Evolutionary conservation across 352 stramenopile species (phyloP).

Genomic region (Elongisporangium prolatum): DNA sequence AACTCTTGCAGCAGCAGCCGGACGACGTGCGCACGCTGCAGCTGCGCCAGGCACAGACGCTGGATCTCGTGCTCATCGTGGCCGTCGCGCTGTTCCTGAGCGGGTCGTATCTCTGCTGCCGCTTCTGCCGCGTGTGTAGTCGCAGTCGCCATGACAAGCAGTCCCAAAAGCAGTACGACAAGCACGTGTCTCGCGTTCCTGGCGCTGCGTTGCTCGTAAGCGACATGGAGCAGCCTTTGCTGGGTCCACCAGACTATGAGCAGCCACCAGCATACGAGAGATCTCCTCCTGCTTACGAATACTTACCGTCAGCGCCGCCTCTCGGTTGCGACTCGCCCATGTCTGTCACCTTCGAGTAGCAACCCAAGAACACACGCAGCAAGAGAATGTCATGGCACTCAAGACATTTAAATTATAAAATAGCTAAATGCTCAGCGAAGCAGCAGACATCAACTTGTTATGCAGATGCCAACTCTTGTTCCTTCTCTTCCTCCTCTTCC

Average conservation of each 20-base stretch:
- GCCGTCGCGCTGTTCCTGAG: conserved; percentile 41
- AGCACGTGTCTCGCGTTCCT: conserved; percentile 17
- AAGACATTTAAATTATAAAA: conserved; percentile 32
- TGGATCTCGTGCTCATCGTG: conserved; percentile 31
- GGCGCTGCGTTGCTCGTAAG: conserved; percentile 28
- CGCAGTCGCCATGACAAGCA: conserved; percentile 3
- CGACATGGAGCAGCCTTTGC: conserved; percentile 68
- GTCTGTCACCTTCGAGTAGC: not conserved
- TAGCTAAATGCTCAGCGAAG: conserved; percentile 2
- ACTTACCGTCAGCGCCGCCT: conserved; percentile 63
- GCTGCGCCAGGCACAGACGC: conserved; percentile 24
- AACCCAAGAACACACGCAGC: not conserved
- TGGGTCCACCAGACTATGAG: conserved; percentile 34
- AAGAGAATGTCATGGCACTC: not conserved
- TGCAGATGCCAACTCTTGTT: conserved; percentile 15
- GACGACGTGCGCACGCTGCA: conserved; percentile 1
- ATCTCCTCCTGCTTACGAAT: conserved; percentile 41
- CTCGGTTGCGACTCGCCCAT: conserved; percentile 26
- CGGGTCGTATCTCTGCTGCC: conserved; percentile 45
- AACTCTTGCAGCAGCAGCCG: not conserved
- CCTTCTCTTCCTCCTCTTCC: conserved; percentile 61
- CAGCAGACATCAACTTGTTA: not conserved
- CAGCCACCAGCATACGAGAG: conserved; percentile 25
- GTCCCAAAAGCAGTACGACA: conserved; percentile 3
- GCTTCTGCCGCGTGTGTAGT: conserved; percentile 39